Evolutionary conservation across 768 basidiomycete genomes (phyloP), one percentile per base, ranked within the genome.

Genomic region (Collybiopsis confluens): DNA sequence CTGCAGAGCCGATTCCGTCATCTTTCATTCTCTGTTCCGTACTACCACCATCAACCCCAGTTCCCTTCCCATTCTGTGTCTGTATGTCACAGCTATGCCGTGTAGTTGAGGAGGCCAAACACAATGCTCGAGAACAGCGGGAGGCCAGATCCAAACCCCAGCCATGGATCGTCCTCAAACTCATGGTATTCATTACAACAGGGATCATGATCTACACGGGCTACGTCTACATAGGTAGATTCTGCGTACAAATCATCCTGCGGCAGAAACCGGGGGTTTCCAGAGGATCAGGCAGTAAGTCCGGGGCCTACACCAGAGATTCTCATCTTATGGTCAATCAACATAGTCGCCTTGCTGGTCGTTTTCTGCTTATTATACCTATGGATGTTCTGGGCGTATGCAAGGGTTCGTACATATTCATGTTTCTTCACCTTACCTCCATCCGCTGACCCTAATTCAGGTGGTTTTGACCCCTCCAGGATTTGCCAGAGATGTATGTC

Each of bases 381-480:
- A n/a, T 80, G 92, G 79, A 77, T 83, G 75, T 41, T 85, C 0
- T 93, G 92, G 92, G 78, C 85, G 13, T 96, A 95, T 69, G 52
- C 78, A 20, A 82, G 80, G 78, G 92, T 90, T 52, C 47, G 78
- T 65, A 21, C 20, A 30, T 24, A 49, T 7, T 24, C 20, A 23
- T 16, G 33, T 27, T 3, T 38, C 42, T 51, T 52, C 54, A 52
- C n/a, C 54, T 33, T 33, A 23, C 45, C 8, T 48, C n/a, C n/a
- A 11, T 50, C 2, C 18, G n/a, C 36, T 47, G 46, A 10, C n/a
- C 27, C 43, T 50, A 44, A 21, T 23, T 2, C 59, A 90, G 88
- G 77, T 85, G 37, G 68, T 88, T 7, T 56, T 80, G 5, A 90
- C 85, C 4, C 67, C 85, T 0, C 88, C 90, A 36, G 90, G 90